A percentile compares a stretch with the other conserved stretches of the same genome.
These are phyloP conservation scores for Lentinula detonsa DNA, from an alignment of 768 basidiomycete species.

Conservation along the genomic window DNA sequence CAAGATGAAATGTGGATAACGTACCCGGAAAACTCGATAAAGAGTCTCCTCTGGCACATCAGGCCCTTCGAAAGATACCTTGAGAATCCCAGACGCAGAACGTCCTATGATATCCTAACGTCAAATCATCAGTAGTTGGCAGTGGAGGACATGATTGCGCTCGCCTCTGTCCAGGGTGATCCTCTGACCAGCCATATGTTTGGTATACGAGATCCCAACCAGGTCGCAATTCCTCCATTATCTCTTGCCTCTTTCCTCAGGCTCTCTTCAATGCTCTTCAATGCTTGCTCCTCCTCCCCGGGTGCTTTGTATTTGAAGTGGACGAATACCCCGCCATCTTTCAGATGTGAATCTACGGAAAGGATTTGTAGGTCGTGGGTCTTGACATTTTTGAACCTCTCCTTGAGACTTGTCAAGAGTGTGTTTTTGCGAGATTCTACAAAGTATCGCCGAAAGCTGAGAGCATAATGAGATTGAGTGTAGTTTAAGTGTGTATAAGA, in stretches of 20 bases:
- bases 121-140: neutral
- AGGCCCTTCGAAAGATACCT: slow-evolving; percentile 84
- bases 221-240: slow-evolving; percentile 57
- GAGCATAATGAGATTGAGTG: slow-evolving; percentile 5
- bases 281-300: slow-evolving; percentile 26
- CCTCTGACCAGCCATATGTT: slow-evolving; percentile 72
- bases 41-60: slow-evolving; percentile 78
- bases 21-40: slow-evolving; percentile 72
- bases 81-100: slow-evolving; percentile 67
- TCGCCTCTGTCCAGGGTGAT: slow-evolving; percentile 75
- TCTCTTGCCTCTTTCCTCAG: slow-evolving; percentile 37
- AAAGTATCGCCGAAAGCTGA: slow-evolving; percentile 59
- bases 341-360: slow-evolving; percentile 56
- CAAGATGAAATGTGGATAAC: slow-evolving; percentile 16
- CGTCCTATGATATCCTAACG: slow-evolving; percentile 42
- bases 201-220: slow-evolving; percentile 46
- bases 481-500: slow-evolving; percentile 5
- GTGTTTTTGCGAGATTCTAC: slow-evolving; percentile 54
- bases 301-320: slow-evolving; percentile 51
- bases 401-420: slow-evolving; percentile 42
- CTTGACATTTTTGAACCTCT: slow-evolving; percentile 45
- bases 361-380: slow-evolving; percentile 56
- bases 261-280: slow-evolving; percentile 42
- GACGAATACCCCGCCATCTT: slow-evolving; percentile 87
- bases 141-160: slow-evolving; percentile 6